These are phyloP conservation scores for Cryptococcus floricola DNA, from an alignment of 1,284 basidiomycete species.

Conservation along the genomic window DNA sequence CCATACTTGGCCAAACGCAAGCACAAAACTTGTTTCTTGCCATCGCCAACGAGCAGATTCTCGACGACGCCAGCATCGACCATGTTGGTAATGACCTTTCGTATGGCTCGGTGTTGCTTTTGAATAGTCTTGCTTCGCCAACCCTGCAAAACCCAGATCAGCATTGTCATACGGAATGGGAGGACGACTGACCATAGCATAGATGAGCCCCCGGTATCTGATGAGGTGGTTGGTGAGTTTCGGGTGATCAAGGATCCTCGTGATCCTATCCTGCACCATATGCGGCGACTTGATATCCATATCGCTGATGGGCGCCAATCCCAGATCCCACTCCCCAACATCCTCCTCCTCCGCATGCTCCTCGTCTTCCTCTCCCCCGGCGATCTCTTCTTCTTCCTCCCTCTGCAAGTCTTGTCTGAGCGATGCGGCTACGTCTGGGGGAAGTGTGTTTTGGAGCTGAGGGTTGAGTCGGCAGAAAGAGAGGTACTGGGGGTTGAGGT, in stretches of 20 bases:
- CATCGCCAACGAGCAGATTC: conserved; percentile 23
- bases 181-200: conserved; percentile 22
- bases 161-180: neutral
- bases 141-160: conserved; percentile 20
- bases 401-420: neutral
- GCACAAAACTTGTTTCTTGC: conserved; percentile 26
- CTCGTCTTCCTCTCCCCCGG: conserved; percentile 14
- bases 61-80: conserved; percentile 32
- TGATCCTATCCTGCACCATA: conserved; percentile 33
- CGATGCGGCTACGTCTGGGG: neutral
- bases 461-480: conserved; percentile 3
- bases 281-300: conserved; percentile 35
- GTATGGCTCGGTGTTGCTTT: conserved; percentile 30
- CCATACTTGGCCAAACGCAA: conserved; percentile 41
- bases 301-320: conserved; percentile 32
- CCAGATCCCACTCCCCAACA: conserved; percentile 17
- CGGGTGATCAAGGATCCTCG: conserved; percentile 38
- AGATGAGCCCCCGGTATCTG: conserved; percentile 27
- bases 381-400: conserved; percentile 13
- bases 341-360: neutral
- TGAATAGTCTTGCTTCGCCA: conserved; percentile 14
- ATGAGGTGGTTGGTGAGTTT: conserved; percentile 40
- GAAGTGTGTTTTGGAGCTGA: conserved; percentile 2
- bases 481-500: conserved; percentile 34
- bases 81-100: conserved; percentile 26